These are phyloP conservation scores for Heracleum sosnowskyi DNA, from an alignment of 129 eudicot species.

Conservation along the genomic window DNA sequence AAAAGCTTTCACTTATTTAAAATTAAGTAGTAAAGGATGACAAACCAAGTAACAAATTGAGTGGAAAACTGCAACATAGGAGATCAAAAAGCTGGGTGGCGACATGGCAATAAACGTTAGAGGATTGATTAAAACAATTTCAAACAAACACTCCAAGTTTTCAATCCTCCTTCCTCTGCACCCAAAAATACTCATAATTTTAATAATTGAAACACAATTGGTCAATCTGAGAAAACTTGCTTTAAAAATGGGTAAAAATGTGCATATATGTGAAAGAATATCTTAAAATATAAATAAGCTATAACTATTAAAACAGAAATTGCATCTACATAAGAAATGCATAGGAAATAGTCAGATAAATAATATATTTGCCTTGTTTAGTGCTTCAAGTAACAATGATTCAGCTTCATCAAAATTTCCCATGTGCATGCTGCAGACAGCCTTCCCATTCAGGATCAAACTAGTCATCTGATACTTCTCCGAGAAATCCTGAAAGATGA, in stretches of 20 bases:
- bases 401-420: conserved; percentile 94
- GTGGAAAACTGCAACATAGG: not conserved
- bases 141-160: not conserved
- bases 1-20: not conserved
- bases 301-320: not conserved
- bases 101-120: not conserved
- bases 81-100: not conserved
- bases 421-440: conserved; percentile 98
- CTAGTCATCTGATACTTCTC: conserved; percentile 85
- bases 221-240: not conserved
- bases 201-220: not conserved
- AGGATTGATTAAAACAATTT: not conserved
- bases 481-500: conserved; percentile 93
- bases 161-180: not conserved
- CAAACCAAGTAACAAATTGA: not conserved
- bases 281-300: not conserved
- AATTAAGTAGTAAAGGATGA: not conserved
- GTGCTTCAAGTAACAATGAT: conserved; percentile 77
- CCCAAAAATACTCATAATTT: not conserved
- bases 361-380: conserved; percentile 57
- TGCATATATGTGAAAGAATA: not conserved
- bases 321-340: not conserved
- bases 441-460: conserved; percentile 85
- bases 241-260: not conserved
- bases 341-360: not conserved